Percentiles rank a stretch among this genome's conserved stretches.
Conservation (phyloP, 345 rosid species). For the Gossypium herbaceum region DNA sequence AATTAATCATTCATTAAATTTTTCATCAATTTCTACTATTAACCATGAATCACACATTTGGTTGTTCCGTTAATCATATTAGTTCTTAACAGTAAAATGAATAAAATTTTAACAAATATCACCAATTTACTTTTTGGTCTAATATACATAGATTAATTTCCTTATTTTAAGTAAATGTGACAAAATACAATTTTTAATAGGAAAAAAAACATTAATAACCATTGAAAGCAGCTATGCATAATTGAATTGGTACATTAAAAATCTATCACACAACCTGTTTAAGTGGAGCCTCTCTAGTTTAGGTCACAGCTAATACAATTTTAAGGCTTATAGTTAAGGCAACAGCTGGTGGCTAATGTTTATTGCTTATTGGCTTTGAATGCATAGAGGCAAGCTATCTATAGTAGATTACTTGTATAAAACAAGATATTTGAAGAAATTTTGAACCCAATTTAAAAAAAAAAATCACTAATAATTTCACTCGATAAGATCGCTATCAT, state of each 20-base stretch:
- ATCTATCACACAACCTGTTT: neutral
- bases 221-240: neutral
- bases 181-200: too few species aligned
- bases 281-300: conserved; percentile 8
- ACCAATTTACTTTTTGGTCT: fast-evolving
- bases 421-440: neutral
- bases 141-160: too few species aligned
- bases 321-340: neutral
- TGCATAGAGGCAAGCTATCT: neutral
- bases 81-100: too few species aligned
- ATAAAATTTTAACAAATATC: too few species aligned
- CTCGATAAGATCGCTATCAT: too few species aligned
- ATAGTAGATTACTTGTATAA: too few species aligned
- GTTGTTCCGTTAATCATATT: too few species aligned
- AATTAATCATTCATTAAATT: too few species aligned
- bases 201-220: neutral
- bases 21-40: too few species aligned
- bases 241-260: neutral
- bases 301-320: neutral
- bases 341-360: neutral
- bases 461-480: too few species aligned
- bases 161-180: too few species aligned
- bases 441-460: neutral
- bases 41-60: too few species aligned
- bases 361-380: neutral